A percentile compares a stretch with the other conserved stretches of the same genome.
phyloP scores from a whole-genome alignment of 331 rosid species.

The Malus hybrid region DNA sequence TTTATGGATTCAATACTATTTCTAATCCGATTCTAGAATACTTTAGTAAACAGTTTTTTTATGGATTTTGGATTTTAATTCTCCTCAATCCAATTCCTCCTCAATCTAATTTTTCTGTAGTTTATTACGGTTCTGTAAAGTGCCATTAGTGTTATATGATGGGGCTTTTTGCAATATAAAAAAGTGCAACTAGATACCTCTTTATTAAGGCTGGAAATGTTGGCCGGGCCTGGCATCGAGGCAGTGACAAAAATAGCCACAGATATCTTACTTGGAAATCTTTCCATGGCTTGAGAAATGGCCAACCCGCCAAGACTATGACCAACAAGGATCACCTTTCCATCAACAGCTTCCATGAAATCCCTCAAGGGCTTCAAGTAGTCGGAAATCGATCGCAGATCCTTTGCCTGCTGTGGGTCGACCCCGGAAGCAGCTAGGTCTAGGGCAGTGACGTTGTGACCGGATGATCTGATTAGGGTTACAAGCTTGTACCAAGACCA shows the following conservation, averaged over 20 bases:
- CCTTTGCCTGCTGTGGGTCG: constrained; percentile 10
- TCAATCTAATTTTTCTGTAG: no score
- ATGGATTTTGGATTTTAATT: no score
- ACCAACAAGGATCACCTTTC: constrained; percentile 31
- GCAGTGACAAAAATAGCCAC: constrained; percentile 37
- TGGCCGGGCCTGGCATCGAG: constrained; percentile 33
- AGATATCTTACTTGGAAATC: constrained; percentile 17
- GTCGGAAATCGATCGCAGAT: constrained; percentile 22
- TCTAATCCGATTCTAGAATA: no score
- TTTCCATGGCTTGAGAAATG: constrained; percentile 40
- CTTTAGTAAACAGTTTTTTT: no score
- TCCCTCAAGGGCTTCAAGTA: constrained; percentile 33
- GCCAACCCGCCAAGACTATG: constrained; percentile 45
- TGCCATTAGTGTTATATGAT: background rate
- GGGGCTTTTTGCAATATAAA: background rate
- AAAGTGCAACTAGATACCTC: constrained; percentile 7
- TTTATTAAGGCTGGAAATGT: constrained; percentile 23
- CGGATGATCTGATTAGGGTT: constrained; percentile 15
- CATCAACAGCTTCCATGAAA: constrained; percentile 22
- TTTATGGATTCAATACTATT: no score
- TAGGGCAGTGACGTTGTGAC: constrained; percentile 32
- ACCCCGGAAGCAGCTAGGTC: constrained; percentile 44
- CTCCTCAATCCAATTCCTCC: no score
- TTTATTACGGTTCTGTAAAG: no score
- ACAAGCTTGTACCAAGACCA: constrained; percentile 46